These are phyloP conservation scores for Botrytis fragariae DNA, from an alignment of 2,329 filamentous ascomycete species.

Conservation along the genomic window DNA sequence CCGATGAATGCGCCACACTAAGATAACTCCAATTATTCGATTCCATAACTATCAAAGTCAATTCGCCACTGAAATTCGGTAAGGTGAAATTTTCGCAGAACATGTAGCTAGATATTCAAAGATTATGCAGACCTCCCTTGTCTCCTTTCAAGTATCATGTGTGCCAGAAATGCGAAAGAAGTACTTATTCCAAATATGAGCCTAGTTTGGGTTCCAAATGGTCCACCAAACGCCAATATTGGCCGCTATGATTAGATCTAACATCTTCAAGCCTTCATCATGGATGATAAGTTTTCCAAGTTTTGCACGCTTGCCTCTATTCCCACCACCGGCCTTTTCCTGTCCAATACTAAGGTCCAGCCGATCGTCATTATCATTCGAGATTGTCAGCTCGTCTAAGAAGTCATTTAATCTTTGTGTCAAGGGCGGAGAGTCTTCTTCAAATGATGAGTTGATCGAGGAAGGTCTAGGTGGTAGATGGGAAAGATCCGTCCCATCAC, in stretches of 20 bases:
- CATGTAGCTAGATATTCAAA: background rate
- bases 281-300: slow-evolving; percentile 89
- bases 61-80: background rate
- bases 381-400: slow-evolving; percentile 13
- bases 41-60: background rate
- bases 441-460: slow-evolving; percentile 24
- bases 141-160: background rate
- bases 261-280: slow-evolving; percentile 89
- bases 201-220: slow-evolving; percentile 59
- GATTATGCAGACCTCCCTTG: background rate
- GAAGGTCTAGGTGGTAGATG: slow-evolving; percentile 30
- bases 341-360: slow-evolving; percentile 74
- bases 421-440: slow-evolving; percentile 12
- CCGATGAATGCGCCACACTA: background rate
- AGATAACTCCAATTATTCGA: background rate
- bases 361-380: slow-evolving; percentile 41
- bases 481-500: slow-evolving; percentile 30
- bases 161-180: background rate
- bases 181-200: background rate
- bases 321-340: slow-evolving; percentile 83
- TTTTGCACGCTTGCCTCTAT: slow-evolving; percentile 83
- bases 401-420: slow-evolving; percentile 2
- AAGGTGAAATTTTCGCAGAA: background rate
- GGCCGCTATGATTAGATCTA: slow-evolving; percentile 86
- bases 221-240: slow-evolving; percentile 95